Conservation (phyloP, 176 grass and related monocot species). For the Sorghum bicolor region Sorghum_bicolor_NCBIv3 NC_012876.2:2884501-2885000, state of each 20-base stretch:
- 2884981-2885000: conserved; percentile 60
- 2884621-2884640: no score
- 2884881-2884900: not conserved
- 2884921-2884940: not conserved
- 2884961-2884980: conserved; percentile 50
- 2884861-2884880: conserved; percentile 39
- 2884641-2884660: no score
- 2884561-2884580: no score
- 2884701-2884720: not conserved
- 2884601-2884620: no score
- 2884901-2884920: not conserved
- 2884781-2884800: conserved; percentile 11
- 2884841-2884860: conserved; percentile 61
- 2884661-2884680: no score
- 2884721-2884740: not conserved
- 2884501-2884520: not conserved
- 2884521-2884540: no score
- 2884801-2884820: conserved; percentile 76
- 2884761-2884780: not conserved
- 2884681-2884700: no score
- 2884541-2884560: no score
- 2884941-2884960: not conserved
- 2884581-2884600: no score
- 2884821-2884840: conserved; percentile 81
- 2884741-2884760: not conserved